Evolutionary conservation across 1,139 yeast species (phyloP).

Genomic region (Hanseniaspora sp.): DNA sequence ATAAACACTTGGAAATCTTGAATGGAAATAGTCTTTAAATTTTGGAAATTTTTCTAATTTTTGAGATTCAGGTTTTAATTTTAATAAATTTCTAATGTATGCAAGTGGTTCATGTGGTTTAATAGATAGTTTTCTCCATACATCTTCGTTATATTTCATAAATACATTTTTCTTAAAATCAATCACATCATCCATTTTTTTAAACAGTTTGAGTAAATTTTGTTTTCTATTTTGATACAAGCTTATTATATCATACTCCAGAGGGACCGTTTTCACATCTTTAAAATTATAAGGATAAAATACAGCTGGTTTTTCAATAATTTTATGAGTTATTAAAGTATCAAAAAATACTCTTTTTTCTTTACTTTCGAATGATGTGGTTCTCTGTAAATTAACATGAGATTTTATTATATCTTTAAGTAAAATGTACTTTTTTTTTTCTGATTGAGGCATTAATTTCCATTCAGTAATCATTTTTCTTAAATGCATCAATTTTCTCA

Average conservation of each 20-base stretch:
- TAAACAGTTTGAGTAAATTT: background rate
- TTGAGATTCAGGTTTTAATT: background rate
- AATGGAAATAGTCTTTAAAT: background rate
- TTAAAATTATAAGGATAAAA: background rate
- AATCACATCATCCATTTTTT: background rate
- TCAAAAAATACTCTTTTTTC: background rate
- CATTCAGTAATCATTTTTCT: background rate
- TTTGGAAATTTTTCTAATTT: background rate
- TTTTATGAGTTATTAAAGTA: background rate
- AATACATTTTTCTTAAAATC: background rate
- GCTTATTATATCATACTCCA: background rate
- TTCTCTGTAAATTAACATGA: background rate
- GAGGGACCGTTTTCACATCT: background rate
- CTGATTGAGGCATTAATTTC: background rate
- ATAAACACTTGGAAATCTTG: background rate
- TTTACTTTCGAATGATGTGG: background rate
- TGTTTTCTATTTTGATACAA: background rate
- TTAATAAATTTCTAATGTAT: background rate
- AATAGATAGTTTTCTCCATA: background rate
- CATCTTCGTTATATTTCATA: background rate
- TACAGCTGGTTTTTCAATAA: background rate
- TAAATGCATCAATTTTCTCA: background rate
- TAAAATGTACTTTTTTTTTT: background rate
- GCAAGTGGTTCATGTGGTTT: background rate
- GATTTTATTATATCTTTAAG: slow-evolving; percentile 1